Percentiles rank a stretch among this genome's conserved stretches.
Conservation (phyloP, 805 yeast species). For the Hanseniaspora lachancei region DNA sequence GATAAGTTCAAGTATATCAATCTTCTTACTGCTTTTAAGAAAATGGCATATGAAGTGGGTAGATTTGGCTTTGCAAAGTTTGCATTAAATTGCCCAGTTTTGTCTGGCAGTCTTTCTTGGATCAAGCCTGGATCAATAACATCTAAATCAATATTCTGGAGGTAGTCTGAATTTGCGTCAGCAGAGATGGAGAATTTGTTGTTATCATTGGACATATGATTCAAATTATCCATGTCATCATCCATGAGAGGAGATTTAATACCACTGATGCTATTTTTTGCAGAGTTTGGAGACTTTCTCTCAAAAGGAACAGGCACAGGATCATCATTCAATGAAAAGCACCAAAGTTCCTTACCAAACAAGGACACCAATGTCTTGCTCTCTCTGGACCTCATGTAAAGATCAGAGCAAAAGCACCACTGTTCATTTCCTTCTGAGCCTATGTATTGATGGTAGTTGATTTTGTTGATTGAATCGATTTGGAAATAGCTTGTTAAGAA, state of each 20-base stretch:
- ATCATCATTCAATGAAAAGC: conserved; percentile 31
- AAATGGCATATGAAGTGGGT: conserved; percentile 34
- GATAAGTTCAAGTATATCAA: conserved; percentile 28
- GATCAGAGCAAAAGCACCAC: conserved; percentile 32
- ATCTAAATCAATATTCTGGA: conserved; percentile 10
- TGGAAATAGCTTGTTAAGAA: conserved; percentile 22
- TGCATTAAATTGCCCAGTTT: conserved; percentile 25
- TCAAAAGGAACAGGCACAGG: conserved; percentile 26
- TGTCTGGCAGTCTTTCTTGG: conserved; percentile 19
- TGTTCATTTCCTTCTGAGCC: conserved; percentile 30
- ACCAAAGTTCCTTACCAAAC: conserved; percentile 33
- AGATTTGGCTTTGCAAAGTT: conserved; percentile 28
- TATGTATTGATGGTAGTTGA: conserved; percentile 26
- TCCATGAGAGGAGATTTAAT: neutral
- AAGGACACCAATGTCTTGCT: conserved; percentile 29
- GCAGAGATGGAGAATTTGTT: neutral
- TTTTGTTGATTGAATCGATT: conserved; percentile 22
- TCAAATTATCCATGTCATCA: neutral
- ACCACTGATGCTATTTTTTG: neutral
- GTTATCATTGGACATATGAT: neutral
- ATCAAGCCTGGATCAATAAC: conserved; percentile 1
- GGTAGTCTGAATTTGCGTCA: neutral
- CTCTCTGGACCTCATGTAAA: conserved; percentile 27
- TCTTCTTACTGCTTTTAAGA: conserved; percentile 38
- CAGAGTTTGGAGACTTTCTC: neutral